Percentiles rank a stretch among this genome's conserved stretches.
phyloP scores from a whole-genome alignment of 345 rosid species.

The Eucalyptus tenuipes region DNA sequence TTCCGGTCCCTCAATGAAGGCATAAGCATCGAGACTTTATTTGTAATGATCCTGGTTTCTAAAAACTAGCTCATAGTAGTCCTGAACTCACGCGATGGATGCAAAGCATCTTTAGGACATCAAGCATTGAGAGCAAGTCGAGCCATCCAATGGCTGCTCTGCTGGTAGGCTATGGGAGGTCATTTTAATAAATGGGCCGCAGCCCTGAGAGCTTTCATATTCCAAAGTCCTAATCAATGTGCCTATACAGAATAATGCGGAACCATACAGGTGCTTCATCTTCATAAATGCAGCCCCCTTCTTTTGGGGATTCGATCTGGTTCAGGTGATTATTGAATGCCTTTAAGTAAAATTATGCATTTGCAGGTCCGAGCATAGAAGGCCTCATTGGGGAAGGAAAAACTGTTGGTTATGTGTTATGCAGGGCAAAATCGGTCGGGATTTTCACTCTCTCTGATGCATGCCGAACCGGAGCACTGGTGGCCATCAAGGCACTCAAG shows the following conservation, averaged over 20 bases:
- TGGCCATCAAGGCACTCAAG: constrained; percentile 51
- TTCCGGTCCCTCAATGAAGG: constrained; percentile 36
- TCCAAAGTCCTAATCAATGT: neutral
- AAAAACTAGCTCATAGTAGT: neutral
- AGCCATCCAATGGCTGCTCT: constrained; percentile 89
- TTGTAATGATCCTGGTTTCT: constrained; percentile 24
- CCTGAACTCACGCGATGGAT: no score
- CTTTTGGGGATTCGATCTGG: neutral
- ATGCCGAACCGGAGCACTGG: constrained; percentile 59
- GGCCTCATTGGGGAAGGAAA: constrained; percentile 28
- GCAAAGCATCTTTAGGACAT: constrained; percentile 30
- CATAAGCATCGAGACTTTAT: constrained; percentile 28
- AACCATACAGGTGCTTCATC: neutral
- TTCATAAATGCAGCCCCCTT: neutral
- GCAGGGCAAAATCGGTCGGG: constrained; percentile 30
- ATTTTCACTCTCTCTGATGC: constrained; percentile 60
- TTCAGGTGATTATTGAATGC: neutral
- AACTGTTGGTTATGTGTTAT: constrained; percentile 50
- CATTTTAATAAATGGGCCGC: neutral
- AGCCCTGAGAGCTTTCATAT: constrained; percentile 31
- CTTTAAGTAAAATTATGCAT: neutral
- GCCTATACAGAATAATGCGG: neutral
- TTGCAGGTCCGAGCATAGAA: constrained; percentile 21
- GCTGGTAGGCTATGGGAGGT: constrained; percentile 52
- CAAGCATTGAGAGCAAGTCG: constrained; percentile 80